Conservation (phyloP, 1,139 yeast genomes). For the Starmera stellimalicola region DNA sequence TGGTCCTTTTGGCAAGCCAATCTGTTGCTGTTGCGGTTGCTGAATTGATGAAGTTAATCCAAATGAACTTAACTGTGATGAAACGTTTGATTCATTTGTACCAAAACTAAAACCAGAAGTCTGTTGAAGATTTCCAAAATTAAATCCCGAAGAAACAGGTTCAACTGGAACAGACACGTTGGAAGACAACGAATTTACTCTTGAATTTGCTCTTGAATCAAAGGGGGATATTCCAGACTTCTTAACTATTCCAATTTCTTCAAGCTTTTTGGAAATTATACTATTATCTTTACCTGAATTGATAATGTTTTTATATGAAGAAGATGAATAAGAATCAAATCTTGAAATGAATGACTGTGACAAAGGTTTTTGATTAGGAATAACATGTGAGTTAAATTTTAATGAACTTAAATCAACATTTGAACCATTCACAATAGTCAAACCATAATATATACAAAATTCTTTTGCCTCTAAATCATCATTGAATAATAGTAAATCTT, state of each 20-base stretch:
- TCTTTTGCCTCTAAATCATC: constrained; percentile 37
- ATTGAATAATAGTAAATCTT: constrained; percentile 58
- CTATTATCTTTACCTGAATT: constrained; percentile 26
- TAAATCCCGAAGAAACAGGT: too few relatives aligned
- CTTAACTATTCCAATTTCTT: not conserved
- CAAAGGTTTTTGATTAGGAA: constrained; percentile 33
- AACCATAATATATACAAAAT: constrained; percentile 58
- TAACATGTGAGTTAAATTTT: constrained; percentile 33
- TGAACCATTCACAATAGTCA: constrained; percentile 37
- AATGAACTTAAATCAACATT: constrained; percentile 52
- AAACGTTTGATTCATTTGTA: too few relatives aligned
- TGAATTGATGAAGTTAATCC: too few relatives aligned
- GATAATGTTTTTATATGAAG: constrained; percentile 20
- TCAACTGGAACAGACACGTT: too few relatives aligned
- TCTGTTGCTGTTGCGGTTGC: too few relatives aligned
- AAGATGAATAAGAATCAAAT: constrained; percentile 36
- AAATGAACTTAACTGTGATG: too few relatives aligned
- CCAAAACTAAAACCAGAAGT: too few relatives aligned
- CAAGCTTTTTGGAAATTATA: constrained; percentile 3
- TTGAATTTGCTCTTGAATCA: not conserved
- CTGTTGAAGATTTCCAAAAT: too few relatives aligned
- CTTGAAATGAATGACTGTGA: constrained; percentile 48
- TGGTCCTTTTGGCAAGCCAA: too few relatives aligned
- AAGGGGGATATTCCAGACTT: too few relatives aligned
- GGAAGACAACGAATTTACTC: too few relatives aligned